Base-by-base conservation (phyloP, 176 grass and related monocot species). In the Eleusine indica region DNA sequence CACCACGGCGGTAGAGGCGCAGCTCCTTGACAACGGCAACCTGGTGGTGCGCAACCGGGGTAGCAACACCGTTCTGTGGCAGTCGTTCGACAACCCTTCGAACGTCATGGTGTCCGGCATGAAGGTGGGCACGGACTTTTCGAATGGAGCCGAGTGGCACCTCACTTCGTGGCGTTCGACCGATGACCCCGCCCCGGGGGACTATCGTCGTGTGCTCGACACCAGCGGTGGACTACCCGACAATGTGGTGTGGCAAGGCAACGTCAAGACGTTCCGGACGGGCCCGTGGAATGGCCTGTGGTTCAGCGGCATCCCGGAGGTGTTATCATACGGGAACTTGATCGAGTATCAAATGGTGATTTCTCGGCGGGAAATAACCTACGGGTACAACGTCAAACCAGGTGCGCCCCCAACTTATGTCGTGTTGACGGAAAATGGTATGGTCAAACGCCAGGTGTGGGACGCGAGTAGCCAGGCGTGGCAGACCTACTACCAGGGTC, bases 261-360 rank as follows among this genome's bases (percentile, higher is more conserved):
- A 3, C 54, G 57, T 0, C 41, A 77, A 62, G 77, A 83, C 40
- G 70, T 85, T 40, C 21, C 87, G 80, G 4, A 71, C 85, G 53
- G 88, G 88, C 1, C 70, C 86, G 1, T 41, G 82, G 48, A 80
- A 88, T 51, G 93, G 93, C 10, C 12, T 84, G 11, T 68, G 82
- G 49, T 92, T 95, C 82, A 92, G 87, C 68, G 80, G 86, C 57
- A 2, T 88, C n/a, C 85, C 92, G 1, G 90, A 90, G 78, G 87
- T 80, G 90, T 40, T 41, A 25, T 81, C 86, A 40, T 94, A 83
- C 70, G 5, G 35, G 3, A n/a, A 86, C 39, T 66, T 72, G 3
- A 77, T 88, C 49, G 14, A 9, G 37, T 77, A 64, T 37, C 37
- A 72, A 14, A 75, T 95, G 13, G 40, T 77, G 7, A 19, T 71